Evolutionary conservation across 2,329 filamentous ascomycete species (phyloP), one percentile per base, ranked within the genome.

Genomic region (Incumbomyces lentus): DNA sequence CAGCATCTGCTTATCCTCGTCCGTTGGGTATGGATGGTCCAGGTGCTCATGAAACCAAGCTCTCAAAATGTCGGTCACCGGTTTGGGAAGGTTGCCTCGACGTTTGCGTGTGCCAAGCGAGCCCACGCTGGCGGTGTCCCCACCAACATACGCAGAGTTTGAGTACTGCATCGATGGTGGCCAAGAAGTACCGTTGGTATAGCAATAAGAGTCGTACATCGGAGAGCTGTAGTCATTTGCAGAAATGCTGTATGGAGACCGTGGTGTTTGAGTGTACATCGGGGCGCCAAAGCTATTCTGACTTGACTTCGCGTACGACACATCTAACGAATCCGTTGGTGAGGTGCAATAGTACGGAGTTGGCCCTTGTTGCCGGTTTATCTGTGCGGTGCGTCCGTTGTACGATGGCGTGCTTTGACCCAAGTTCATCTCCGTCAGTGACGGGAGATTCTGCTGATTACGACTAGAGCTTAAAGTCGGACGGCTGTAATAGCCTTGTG

Each of bases 21-120:
- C 86, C 3, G 81, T 88, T 1, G 87, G 87, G 61, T 94, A 94
- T 0, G 87, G 86, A 59, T 92, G 86, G 50, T 80, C 72, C 6
- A 88, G 65, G 62, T 92, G 84, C n/a, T 74, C 73, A 43, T 81
- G 66, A 54, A 93, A 89, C 88, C 88, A 95, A 0, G 77, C 71
- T 45, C 84, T 78, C 34, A 95, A 71, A 54, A 85, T 81, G 60
- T 89, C 84, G 0, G 87, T 95, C 0, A 86, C 86, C 46, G 88
- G 84, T 60, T 93, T 93, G n/a, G 88, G 88, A 2, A 95, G 71
- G 59, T 95, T 95, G 1, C 88, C 88, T 33, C 88, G 75, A 44
- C 87, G 74, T 62, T 72, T 70, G 57, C 74, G 75, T 31, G 61
- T 65, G 22, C 22, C 22, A 8, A 26, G 22, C 13, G 65, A 60